Evolutionary conservation across 257 asterid species (phyloP).

Genomic region (Haberlea rhodopensis): DNA sequence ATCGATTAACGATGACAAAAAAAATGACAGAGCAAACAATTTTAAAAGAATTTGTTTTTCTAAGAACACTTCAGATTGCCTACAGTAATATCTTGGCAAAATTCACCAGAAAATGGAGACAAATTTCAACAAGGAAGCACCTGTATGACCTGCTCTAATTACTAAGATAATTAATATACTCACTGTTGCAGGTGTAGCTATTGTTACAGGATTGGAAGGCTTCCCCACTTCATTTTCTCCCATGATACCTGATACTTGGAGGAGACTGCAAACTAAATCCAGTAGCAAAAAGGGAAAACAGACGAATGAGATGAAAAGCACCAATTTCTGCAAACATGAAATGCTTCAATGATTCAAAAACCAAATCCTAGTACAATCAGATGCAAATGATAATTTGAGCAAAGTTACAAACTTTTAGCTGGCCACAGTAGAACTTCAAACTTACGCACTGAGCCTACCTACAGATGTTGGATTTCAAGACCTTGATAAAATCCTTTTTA

Average conservation of each 20-base stretch:
- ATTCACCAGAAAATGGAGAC: background rate
- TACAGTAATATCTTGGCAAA: conserved; percentile 1
- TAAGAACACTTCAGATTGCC: background rate
- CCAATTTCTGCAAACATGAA: conserved; percentile 23
- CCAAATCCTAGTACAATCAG: conserved; percentile 4
- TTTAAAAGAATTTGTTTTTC: conserved; percentile 1
- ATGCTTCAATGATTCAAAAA: conserved; percentile 6
- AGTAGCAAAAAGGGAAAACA: conserved; percentile 16
- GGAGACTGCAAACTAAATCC: background rate
- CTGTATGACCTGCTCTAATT: conserved; percentile 3
- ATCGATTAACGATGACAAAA: conserved; percentile 6
- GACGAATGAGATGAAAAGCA: conserved; percentile 19
- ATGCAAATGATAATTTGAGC: background rate
- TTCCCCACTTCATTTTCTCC: conserved; percentile 78
- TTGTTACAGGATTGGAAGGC: conserved; percentile 55
- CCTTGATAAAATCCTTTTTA: too few relatives aligned
- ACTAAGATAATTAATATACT: conserved; percentile 23
- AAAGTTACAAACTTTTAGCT: background rate
- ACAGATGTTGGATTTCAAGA: too few relatives aligned
- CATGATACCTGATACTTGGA: conserved; percentile 37
- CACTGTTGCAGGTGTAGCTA: conserved; percentile 58
- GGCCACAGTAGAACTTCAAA: background rate
- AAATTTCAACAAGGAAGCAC: conserved; percentile 8
- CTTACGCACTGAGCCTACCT: too few relatives aligned
- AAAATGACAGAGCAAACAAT: background rate